Base-by-base conservation (phyloP, 768 basidiomycete genomes). In the Royoungia palumana region DNA sequence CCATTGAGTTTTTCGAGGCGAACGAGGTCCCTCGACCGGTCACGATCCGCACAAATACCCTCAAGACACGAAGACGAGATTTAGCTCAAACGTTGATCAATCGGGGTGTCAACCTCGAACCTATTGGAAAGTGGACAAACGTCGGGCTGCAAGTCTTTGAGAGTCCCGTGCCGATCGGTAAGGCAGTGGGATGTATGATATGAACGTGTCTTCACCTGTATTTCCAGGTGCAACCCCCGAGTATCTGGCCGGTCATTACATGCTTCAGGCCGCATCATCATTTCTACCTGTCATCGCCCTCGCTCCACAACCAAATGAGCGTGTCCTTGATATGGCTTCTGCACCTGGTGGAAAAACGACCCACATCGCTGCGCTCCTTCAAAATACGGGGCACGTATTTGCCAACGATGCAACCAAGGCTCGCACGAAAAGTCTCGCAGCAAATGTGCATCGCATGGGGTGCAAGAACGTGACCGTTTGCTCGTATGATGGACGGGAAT, bases 221-320 rank as follows among this genome's bases (percentile, higher is more conserved):
- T 45, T 35, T 27, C 28, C 57, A 85, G 85, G 89, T 66, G 96
- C 96, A 6, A 98, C 96, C 2, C 96, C 96, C 11, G 96, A 99
- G 72, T 99, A 99, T 70, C 82, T 99, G 34, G 94, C 96, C 0
- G 96, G 96, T 3, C 94, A 99, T 66, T 99, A 99, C 71, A 98
- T 99, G 91, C 87, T 98, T 21, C 96, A 99, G 75, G 92, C 96
- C 6, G 96, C 96, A 11, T 95, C 94, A 6, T 98, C 96, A 1
- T 97, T 99, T 78, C 80, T 99, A n/a, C 96, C 96, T 46, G 96
- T 98, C 62, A 94, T 98, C 55, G 92, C 96, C 4, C 85, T 99
- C 34, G 76, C 82, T 21, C 96, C 96, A 6, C 88, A 94, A 62
- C 92, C 93, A 2, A 81, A 89, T 51, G 96, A 98, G 63, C 87